A percentile compares a stretch with the other conserved stretches of the same genome.
Evolutionary conservation across 805 yeast genomes (phyloP).

Genomic region (Cyberlindnera mycetangii): DNA sequence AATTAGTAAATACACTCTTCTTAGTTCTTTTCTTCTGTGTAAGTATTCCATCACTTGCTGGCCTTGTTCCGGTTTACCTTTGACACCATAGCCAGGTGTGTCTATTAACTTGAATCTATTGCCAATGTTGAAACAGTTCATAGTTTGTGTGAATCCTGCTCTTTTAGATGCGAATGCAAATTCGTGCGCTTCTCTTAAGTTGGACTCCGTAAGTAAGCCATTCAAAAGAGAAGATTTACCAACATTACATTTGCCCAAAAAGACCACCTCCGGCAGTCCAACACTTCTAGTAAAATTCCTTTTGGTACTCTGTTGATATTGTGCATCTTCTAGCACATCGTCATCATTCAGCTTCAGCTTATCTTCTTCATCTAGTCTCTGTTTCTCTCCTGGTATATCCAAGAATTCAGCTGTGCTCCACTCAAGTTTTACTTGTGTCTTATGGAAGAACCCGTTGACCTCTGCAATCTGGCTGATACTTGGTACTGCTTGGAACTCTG

Average conservation of each 20-base stretch:
- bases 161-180: slow-evolving; percentile 53
- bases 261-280: slow-evolving; percentile 67
- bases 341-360: slow-evolving; percentile 12
- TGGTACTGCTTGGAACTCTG: slow-evolving; percentile 18
- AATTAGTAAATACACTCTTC: slow-evolving; percentile 58
- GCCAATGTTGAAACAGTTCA: slow-evolving; percentile 71
- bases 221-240: slow-evolving; percentile 83
- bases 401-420: slow-evolving; percentile 56
- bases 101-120: slow-evolving; percentile 67
- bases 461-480: slow-evolving; percentile 23
- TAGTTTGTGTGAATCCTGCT: slow-evolving; percentile 57
- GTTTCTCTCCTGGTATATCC: slow-evolving; percentile 57
- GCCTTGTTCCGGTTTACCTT: slow-evolving; percentile 68
- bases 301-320: slow-evolving; percentile 5
- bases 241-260: slow-evolving; percentile 80
- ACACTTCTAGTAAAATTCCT: slow-evolving; percentile 5
- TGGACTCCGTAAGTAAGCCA: slow-evolving; percentile 45
- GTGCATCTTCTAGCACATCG: slow-evolving; percentile 15
- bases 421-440: slow-evolving; percentile 45
- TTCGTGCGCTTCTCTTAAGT: slow-evolving; percentile 28
- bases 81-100: slow-evolving; percentile 87
- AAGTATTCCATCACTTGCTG: slow-evolving; percentile 62
- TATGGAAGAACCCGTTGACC: slow-evolving; percentile 43
- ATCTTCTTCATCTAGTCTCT: slow-evolving; percentile 23
- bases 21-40: slow-evolving; percentile 47